Evolutionary conservation across 192 early-diverging fungal species (phyloP).

Genomic region (Backusella tuberculispora): DNA sequence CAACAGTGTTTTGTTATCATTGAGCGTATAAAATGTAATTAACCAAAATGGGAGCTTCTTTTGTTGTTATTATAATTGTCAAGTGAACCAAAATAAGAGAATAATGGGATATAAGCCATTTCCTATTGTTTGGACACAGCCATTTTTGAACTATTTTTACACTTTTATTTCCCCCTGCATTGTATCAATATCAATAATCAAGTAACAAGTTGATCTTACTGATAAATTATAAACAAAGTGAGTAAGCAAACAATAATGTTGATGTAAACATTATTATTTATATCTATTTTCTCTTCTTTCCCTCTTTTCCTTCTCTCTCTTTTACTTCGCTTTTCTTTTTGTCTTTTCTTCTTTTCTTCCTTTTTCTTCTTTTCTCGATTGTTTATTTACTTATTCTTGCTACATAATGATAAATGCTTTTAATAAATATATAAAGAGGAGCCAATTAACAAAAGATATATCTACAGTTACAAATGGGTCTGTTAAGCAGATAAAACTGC

Average conservation of each 20-base stretch:
- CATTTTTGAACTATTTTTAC: background rate
- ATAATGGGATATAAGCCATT: conserved; percentile 3
- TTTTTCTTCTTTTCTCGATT: too few species aligned
- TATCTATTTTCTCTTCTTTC: background rate
- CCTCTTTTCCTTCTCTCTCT: background rate
- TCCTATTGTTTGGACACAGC: background rate
- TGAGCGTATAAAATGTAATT: background rate
- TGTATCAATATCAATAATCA: background rate
- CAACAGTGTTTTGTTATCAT: too few species aligned
- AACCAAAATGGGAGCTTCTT: background rate
- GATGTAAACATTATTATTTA: background rate
- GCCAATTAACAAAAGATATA: background rate
- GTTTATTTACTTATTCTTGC: too few species aligned
- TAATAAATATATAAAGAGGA: background rate
- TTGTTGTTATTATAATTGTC: background rate
- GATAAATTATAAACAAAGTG: background rate
- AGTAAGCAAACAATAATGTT: too few species aligned
- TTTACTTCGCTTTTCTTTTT: too few species aligned
- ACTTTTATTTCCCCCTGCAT: too few species aligned
- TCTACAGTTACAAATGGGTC: background rate
- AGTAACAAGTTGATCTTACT: conserved; percentile 1
- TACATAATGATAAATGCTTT: background rate
- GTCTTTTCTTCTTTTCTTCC: too few species aligned
- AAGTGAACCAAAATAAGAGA: background rate
- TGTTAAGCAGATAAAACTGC: background rate